phyloP scores from a whole-genome alignment of 2,329 filamentous ascomycete genomes.

The Calonectria pteridis region DNA sequence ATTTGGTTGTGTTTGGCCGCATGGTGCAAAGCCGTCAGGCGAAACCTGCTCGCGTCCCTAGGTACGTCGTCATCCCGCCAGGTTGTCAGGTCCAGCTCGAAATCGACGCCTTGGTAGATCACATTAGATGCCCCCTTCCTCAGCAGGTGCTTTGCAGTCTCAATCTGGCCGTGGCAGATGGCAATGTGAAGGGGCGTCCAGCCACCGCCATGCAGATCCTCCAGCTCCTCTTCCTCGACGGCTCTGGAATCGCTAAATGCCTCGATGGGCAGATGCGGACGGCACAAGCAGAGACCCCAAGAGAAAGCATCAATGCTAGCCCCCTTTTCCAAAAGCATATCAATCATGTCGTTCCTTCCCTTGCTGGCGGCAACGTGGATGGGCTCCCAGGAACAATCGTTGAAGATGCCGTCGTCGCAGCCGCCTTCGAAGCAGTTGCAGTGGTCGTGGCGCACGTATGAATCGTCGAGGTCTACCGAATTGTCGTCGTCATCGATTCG shows the following conservation, averaged over 20 bases:
- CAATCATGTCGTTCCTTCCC: constrained; percentile 43
- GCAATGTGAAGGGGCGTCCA: constrained; percentile 46
- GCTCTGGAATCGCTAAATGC: constrained; percentile 41
- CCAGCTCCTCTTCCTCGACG: constrained; percentile 43
- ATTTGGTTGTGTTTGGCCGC: constrained; percentile 39
- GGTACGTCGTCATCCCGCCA: constrained; percentile 38
- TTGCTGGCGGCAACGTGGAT: constrained; percentile 46
- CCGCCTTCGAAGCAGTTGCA: constrained; percentile 44
- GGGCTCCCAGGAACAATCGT: constrained; percentile 44
- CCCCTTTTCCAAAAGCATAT: constrained; percentile 40
- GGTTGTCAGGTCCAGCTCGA: constrained; percentile 38
- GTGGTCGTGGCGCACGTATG: constrained; percentile 40
- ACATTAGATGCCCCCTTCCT: constrained; percentile 39
- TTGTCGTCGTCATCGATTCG: constrained; percentile 40
- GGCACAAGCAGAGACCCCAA: constrained; percentile 44
- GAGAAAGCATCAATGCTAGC: constrained; percentile 41
- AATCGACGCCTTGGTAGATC: constrained; percentile 43
- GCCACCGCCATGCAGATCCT: constrained; percentile 44
- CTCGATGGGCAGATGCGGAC: constrained; percentile 43
- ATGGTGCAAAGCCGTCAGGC: constrained; percentile 43
- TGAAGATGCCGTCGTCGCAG: constrained; percentile 46
- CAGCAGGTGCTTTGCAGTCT: constrained; percentile 41
- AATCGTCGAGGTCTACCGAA: constrained; percentile 43
- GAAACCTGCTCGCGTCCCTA: constrained; percentile 36
- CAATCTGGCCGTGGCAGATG: constrained; percentile 41